Percentiles rank a stretch among this genome's conserved stretches.
These are phyloP conservation scores for Thraustochytrium striatum DNA, from an alignment of 352 stramenopile genomes.

Conservation along the genomic window DNA sequence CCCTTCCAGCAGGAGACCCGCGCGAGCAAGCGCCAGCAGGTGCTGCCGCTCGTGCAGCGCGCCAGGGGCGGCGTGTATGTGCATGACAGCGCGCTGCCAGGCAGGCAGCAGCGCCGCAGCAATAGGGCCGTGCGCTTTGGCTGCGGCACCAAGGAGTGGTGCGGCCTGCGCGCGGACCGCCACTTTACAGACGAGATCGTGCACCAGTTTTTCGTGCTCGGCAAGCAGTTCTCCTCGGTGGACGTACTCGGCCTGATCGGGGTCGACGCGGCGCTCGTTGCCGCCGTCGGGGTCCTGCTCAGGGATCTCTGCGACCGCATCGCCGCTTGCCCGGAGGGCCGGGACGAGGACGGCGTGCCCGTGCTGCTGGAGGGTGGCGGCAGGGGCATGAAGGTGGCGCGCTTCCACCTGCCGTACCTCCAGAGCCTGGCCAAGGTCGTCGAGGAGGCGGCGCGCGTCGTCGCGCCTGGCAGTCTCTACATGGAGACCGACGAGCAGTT, in stretches of 20 bases:
- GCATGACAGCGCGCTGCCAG: too few species aligned
- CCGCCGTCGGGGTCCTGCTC: not conserved
- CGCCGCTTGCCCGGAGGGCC: not conserved
- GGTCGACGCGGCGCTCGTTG: conserved; percentile 18
- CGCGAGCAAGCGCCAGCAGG: too few species aligned
- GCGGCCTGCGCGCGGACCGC: conserved; percentile 7
- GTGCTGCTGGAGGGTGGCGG: conserved; percentile 31
- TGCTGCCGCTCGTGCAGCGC: too few species aligned
- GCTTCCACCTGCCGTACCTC: conserved; percentile 41
- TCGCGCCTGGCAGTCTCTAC: not conserved
- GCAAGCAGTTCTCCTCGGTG: conserved; percentile 40
- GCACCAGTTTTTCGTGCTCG: conserved; percentile 19
- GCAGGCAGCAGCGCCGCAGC: not conserved
- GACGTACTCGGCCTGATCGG: conserved; percentile 33
- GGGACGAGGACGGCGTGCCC: conserved; percentile 36
- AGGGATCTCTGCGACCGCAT: conserved; percentile 13
- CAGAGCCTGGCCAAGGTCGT: conserved; percentile 18
- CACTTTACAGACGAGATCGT: conserved; percentile 28
- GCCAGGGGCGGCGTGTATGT: too few species aligned
- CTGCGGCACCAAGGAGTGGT: conserved; percentile 26
- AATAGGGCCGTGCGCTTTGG: conserved; percentile 21
- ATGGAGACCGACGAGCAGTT: not conserved
- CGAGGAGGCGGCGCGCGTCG: conserved; percentile 28
- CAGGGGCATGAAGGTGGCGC: conserved; percentile 20
- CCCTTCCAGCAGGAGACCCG: too few species aligned